Percentiles rank a stretch among this genome's conserved stretches.
These are phyloP conservation scores for Vicia villosa DNA, from an alignment of 306 rosid species.

Conservation along the genomic window DNA sequence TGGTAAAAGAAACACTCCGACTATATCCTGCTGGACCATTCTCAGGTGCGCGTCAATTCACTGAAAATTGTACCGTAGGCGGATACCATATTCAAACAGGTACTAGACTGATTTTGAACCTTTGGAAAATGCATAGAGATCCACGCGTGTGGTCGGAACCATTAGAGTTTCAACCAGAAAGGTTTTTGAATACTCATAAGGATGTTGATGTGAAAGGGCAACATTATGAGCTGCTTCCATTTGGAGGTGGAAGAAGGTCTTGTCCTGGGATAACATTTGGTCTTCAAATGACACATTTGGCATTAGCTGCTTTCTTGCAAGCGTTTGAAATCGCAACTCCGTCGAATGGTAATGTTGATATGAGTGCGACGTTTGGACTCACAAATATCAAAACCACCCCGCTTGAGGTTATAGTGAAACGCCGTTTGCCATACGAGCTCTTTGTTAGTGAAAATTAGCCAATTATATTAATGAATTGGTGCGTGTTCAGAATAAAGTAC, in stretches of 20 bases:
- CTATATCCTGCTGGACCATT: slow-evolving; percentile 26
- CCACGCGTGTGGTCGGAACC: slow-evolving; percentile 28
- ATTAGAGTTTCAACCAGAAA: slow-evolving; percentile 58
- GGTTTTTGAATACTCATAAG: slow-evolving; percentile 53
- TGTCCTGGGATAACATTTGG: slow-evolving; percentile 53
- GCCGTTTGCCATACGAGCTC: slow-evolving; percentile 16
- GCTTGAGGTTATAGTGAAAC: slow-evolving; percentile 25
- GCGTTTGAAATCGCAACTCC: slow-evolving; percentile 48
- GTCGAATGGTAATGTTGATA: slow-evolving; percentile 40
- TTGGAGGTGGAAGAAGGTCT: slow-evolving; percentile 62
- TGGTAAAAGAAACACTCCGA: slow-evolving; percentile 19
- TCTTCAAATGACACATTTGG: slow-evolving; percentile 44
- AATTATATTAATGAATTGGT: not conserved
- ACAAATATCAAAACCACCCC: slow-evolving; percentile 35
- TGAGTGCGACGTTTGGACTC: slow-evolving; percentile 47
- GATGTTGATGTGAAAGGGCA: slow-evolving; percentile 50
- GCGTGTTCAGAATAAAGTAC: not conserved
- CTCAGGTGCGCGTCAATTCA: not conserved
- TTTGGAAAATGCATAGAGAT: slow-evolving; percentile 31
- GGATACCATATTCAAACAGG: slow-evolving; percentile 32
- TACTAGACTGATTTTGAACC: slow-evolving; percentile 48
- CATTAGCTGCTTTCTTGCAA: slow-evolving; percentile 51
- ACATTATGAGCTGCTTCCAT: slow-evolving; percentile 53
- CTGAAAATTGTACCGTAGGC: slow-evolving; percentile 1
- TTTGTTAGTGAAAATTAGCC: not conserved